Conservation (phyloP, 106 monocot genomes). For the Cymbidium sinense region DNA sequence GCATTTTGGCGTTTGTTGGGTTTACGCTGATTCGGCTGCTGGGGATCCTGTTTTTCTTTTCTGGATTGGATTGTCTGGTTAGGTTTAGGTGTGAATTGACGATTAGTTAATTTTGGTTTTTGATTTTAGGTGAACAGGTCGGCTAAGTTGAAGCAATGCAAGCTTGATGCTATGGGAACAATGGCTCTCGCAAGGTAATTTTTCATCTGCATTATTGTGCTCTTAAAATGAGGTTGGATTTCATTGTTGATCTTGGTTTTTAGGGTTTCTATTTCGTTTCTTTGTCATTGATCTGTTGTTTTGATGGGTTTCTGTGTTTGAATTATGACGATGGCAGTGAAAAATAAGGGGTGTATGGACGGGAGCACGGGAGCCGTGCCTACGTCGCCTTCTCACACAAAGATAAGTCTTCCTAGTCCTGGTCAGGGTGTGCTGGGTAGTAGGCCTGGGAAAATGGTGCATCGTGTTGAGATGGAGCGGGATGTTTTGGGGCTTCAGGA, state of each 20-base stretch:
- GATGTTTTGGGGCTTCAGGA: constrained; percentile 17
- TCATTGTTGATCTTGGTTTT: background rate
- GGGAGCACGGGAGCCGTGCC: constrained; percentile 3
- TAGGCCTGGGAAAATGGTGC: constrained; percentile 9
- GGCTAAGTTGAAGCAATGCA: constrained; percentile 75
- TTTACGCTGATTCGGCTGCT: background rate
- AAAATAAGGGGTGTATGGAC: constrained; percentile 11
- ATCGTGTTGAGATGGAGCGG: constrained; percentile 6
- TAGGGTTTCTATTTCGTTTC: background rate
- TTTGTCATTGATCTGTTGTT: background rate
- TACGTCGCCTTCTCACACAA: constrained; percentile 8
- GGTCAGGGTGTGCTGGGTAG: background rate
- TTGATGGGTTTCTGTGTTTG: constrained; percentile 6
- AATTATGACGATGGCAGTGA: constrained; percentile 11
- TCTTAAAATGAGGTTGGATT: background rate
- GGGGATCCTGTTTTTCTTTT: background rate
- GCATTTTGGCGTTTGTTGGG: constrained; percentile 1
- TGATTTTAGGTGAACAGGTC: constrained; percentile 45
- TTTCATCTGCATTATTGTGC: background rate
- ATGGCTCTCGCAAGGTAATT: constrained; percentile 69
- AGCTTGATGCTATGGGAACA: constrained; percentile 72
- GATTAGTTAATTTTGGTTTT: background rate
- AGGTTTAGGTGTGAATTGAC: background rate
- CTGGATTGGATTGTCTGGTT: background rate
- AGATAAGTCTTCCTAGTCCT: background rate